Conservation (phyloP, 805 yeast species). For the Brettanomyces anomalus region DNA sequence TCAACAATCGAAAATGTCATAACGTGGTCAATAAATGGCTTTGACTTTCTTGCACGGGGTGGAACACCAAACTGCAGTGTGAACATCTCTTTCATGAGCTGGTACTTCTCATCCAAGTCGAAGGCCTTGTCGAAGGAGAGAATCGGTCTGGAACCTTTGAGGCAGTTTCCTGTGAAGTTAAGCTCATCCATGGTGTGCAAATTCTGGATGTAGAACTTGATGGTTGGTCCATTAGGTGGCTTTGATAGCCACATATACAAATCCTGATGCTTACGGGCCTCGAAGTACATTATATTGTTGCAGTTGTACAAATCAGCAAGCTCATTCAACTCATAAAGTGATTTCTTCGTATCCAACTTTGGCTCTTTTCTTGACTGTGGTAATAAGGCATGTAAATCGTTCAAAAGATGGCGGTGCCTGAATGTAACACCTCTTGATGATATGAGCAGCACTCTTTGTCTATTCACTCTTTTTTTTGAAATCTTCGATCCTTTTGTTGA, state of each 20-base stretch:
- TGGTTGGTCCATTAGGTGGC: slow-evolving; percentile 97
- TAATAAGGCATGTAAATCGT: slow-evolving; percentile 66
- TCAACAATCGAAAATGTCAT: slow-evolving; percentile 90
- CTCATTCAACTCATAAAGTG: slow-evolving; percentile 82
- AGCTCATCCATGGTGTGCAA: slow-evolving; percentile 93
- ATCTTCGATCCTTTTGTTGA: slow-evolving; percentile 25
- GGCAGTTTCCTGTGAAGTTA: slow-evolving; percentile 92
- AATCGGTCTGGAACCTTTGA: slow-evolving; percentile 91
- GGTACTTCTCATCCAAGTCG: slow-evolving; percentile 57
- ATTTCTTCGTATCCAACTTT: slow-evolving; percentile 87
- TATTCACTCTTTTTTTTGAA: slow-evolving; percentile 57
- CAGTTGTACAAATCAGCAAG: slow-evolving; percentile 96
- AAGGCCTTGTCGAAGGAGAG: slow-evolving; percentile 81
- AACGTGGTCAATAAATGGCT: slow-evolving; percentile 94
- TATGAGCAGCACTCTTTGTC: slow-evolving; percentile 80
- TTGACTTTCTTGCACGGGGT: slow-evolving; percentile 81
- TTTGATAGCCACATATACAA: slow-evolving; percentile 90
- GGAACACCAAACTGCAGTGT: slow-evolving; percentile 90
- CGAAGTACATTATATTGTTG: slow-evolving; percentile 89
- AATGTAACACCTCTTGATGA: slow-evolving; percentile 92
- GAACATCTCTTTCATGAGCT: slow-evolving; percentile 75
- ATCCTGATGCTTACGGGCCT: slow-evolving; percentile 93
- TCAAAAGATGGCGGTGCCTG: slow-evolving; percentile 90
- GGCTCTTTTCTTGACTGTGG: slow-evolving; percentile 98
- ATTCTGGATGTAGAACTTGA: slow-evolving; percentile 89